phyloP scores from a whole-genome alignment of 208 protist genomes.

The Naegleria fowleri region DNA sequence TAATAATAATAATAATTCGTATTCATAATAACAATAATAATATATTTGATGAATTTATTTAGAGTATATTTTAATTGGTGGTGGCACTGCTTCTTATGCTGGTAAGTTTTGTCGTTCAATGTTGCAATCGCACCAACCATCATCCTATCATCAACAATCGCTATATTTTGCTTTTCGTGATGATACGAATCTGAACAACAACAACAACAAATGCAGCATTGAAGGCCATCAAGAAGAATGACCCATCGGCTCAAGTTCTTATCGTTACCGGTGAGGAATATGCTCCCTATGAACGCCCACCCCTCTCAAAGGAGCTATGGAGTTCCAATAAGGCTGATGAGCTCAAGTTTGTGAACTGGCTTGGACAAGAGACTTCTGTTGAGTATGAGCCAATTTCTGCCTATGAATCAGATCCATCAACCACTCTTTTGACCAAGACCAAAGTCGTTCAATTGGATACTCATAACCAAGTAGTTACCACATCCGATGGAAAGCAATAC shows the following conservation, averaged over 20 bases:
- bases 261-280: neutral
- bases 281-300: constrained; percentile 15
- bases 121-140: too few relatives aligned
- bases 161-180: too few relatives aligned
- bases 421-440: neutral
- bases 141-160: too few relatives aligned
- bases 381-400: neutral
- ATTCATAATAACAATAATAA: neutral
- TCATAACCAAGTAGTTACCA: neutral
- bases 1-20: neutral
- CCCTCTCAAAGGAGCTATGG: constrained; percentile 1
- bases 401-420: neutral
- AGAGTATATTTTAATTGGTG: constrained; percentile 27
- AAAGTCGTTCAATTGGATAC: constrained; percentile 8
- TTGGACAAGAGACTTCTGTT: neutral
- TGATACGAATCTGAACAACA: too few relatives aligned
- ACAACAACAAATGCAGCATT: too few relatives aligned
- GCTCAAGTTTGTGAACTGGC: neutral
- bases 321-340: neutral
- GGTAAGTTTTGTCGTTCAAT: neutral
- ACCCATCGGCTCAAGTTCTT: neutral
- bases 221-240: neutral
- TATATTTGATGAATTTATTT: neutral
- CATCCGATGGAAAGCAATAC: neutral
- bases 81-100: neutral